phyloP scores from a whole-genome alignment of 495 filamentous ascomycete species.

The Podospora appendiculata region DNA sequence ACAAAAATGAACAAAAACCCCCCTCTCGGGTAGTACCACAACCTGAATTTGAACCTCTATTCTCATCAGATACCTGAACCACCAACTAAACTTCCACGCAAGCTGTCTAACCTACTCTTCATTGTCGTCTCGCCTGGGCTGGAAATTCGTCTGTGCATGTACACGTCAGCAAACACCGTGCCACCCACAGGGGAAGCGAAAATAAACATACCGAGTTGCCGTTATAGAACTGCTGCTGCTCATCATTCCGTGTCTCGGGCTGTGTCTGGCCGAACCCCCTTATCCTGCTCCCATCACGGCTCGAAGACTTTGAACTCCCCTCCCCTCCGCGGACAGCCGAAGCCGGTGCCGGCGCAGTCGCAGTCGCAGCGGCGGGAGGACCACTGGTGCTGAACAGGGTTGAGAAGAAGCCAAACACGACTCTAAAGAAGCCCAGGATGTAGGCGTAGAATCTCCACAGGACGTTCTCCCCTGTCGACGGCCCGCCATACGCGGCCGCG shows the following conservation, averaged over 20 bases:
- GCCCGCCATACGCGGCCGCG: slow-evolving; percentile 49
- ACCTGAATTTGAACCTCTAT: too few species aligned
- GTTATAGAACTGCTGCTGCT: slow-evolving; percentile 75
- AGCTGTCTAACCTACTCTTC: background rate
- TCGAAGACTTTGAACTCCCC: too few species aligned
- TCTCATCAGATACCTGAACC: background rate
- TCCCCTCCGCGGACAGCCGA: too few species aligned
- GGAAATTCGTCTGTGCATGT: slow-evolving; percentile 57
- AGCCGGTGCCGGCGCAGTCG: background rate
- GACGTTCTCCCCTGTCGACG: slow-evolving; percentile 26
- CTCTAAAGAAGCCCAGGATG: slow-evolving; percentile 34
- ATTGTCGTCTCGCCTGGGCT: slow-evolving; percentile 58
- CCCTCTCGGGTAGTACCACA: background rate
- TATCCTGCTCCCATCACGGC: slow-evolving; percentile 7
- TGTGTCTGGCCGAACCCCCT: slow-evolving; percentile 9
- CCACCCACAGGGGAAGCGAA: background rate
- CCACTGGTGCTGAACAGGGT: slow-evolving; percentile 19
- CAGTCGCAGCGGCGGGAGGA: background rate
- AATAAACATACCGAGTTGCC: slow-evolving; percentile 66
- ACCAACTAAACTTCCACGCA: background rate
- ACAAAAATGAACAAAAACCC: background rate
- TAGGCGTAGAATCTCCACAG: slow-evolving; percentile 47
- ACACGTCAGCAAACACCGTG: background rate
- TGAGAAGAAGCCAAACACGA: slow-evolving; percentile 21
- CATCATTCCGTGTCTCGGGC: slow-evolving; percentile 26